Evolutionary conservation across 2,329 filamentous ascomycete species (phyloP).

Genomic region (Hypomyces rosellus): DNA sequence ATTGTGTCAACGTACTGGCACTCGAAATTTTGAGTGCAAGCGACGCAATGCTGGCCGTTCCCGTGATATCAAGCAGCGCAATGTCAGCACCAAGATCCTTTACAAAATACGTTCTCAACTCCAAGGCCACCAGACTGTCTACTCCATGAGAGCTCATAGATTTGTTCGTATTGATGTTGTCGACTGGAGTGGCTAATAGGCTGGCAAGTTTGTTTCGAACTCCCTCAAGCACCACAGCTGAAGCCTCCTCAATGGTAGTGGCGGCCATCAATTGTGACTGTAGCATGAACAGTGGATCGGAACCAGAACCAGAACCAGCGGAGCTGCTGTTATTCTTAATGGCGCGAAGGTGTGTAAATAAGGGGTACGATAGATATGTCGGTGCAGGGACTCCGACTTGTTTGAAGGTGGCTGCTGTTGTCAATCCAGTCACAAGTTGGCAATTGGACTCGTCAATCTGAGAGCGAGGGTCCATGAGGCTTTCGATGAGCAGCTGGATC

Average conservation of each 20-base stretch:
- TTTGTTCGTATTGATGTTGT: constrained; percentile 18
- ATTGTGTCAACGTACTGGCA: not conserved
- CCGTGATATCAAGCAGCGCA: constrained; percentile 19
- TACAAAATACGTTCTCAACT: constrained; percentile 20
- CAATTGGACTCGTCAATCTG: constrained; percentile 1
- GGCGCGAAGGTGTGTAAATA: constrained; percentile 4
- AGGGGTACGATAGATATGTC: constrained; percentile 4
- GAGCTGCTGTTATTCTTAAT: not conserved
- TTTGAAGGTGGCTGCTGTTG: not conserved
- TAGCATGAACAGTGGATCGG: not conserved
- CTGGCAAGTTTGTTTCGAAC: constrained; percentile 4
- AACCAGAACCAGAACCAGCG: not conserved
- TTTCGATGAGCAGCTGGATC: constrained; percentile 2
- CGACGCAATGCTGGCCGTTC: constrained; percentile 2
- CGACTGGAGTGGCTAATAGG: constrained; percentile 8
- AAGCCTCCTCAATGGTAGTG: constrained; percentile 2
- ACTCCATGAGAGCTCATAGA: constrained; percentile 19
- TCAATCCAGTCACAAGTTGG: constrained; percentile 7
- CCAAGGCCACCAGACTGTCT: constrained; percentile 22
- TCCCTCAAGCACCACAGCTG: constrained; percentile 1
- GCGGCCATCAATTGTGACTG: constrained; percentile 3
- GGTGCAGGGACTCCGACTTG: constrained; percentile 3
- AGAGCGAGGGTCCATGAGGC: not conserved
- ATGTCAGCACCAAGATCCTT: constrained; percentile 20
- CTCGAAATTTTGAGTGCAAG: constrained; percentile 1